Conservation (phyloP, 257 asterid genomes). For the Solanum sitiens region DNA sequence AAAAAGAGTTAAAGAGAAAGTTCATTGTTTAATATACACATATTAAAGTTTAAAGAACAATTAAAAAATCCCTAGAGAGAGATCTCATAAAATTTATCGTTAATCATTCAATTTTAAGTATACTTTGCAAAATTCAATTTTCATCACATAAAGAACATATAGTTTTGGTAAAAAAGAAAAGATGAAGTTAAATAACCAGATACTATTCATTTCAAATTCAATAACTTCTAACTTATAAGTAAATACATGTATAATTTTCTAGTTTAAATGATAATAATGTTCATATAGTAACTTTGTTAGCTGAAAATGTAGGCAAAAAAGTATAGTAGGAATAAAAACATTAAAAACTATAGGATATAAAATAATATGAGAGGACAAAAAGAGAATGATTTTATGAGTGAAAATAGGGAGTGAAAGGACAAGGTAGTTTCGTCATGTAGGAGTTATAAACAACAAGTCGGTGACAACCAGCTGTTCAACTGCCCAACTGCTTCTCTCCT, state of each 20-base stretch:
- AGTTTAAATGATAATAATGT: background rate
- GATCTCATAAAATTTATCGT: background rate
- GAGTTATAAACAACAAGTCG: slow-evolving; percentile 18
- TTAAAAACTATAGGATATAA: background rate
- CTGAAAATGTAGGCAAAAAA: background rate
- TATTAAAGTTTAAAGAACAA: background rate
- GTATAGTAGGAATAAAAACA: background rate
- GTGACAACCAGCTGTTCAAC: slow-evolving; percentile 47
- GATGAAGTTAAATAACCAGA: background rate
- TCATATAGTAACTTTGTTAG: background rate
- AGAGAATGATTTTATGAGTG: background rate
- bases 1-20: background rate
- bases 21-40: background rate
- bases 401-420: background rate
- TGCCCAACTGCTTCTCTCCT: slow-evolving; percentile 24
- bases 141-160: background rate
- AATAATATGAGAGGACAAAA: background rate
- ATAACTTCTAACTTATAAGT: background rate
- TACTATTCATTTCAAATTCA: background rate
- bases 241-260: background rate
- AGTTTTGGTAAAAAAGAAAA: background rate
- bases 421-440: slow-evolving; percentile 4
- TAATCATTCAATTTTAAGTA: background rate
- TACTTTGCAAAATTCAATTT: background rate
- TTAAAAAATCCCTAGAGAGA: background rate